A percentile compares a stretch with the other conserved stretches of the same genome.
Conservation (phyloP, 495 filamentous ascomycete genomes). For the Aspergillus ostianus region DNA sequence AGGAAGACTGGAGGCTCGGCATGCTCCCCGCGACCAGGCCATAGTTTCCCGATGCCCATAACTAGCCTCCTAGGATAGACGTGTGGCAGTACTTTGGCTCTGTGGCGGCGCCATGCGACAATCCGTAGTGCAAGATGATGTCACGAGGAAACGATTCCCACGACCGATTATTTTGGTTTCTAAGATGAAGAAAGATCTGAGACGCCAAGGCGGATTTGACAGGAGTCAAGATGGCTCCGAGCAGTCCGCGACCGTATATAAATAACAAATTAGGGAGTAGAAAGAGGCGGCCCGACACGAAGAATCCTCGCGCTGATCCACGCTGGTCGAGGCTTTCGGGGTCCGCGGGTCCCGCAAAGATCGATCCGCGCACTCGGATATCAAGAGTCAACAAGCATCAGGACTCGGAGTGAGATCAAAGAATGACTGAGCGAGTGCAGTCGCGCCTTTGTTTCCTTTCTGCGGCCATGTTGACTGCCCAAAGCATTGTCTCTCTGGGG, state of each 20-base stretch:
- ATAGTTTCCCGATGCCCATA: neutral
- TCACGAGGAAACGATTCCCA: neutral
- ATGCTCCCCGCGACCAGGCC: neutral
- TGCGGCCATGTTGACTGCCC: too few relatives aligned
- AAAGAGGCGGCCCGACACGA: neutral
- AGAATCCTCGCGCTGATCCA: too few relatives aligned
- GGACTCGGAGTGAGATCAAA: too few relatives aligned
- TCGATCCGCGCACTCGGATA: too few relatives aligned
- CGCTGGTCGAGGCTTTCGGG: too few relatives aligned
- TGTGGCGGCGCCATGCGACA: neutral
- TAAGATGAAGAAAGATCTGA: neutral
- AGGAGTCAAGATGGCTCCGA: neutral
- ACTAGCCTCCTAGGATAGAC: neutral
- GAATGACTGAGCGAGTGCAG: too few relatives aligned
- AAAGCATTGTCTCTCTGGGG: neutral
- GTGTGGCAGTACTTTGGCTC: too few relatives aligned
- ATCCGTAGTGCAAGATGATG: neutral
- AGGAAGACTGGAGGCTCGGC: constrained; percentile 13
- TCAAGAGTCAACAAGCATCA: too few relatives aligned
- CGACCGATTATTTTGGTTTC: neutral
- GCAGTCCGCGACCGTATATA: neutral
- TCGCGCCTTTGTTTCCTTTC: too few relatives aligned
- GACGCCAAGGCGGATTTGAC: neutral
- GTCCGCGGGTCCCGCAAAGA: too few relatives aligned
- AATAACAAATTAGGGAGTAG: neutral